A percentile compares a stretch with the other conserved stretches of the same genome.
These are phyloP conservation scores for Carpinus fangiana DNA, from an alignment of 306 rosid genomes.

Conservation along the genomic window DNA sequence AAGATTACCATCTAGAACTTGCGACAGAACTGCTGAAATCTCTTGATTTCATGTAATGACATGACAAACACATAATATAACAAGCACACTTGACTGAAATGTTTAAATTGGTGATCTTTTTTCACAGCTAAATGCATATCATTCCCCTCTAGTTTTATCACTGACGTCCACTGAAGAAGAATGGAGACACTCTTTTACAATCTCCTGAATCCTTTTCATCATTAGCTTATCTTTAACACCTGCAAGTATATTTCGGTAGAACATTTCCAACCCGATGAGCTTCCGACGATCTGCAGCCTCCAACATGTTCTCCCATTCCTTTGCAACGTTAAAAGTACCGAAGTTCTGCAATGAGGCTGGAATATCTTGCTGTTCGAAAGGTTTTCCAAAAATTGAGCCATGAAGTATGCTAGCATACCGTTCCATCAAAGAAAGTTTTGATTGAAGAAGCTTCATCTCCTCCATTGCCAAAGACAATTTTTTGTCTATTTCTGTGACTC, in stretches of 20 bases:
- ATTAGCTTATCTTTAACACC: constrained; percentile 73
- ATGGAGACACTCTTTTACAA: constrained; percentile 62
- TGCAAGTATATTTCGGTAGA: constrained; percentile 63
- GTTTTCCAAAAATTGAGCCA: constrained; percentile 75
- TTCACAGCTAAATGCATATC: neutral
- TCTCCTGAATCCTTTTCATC: constrained; percentile 75
- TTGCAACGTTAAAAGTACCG: constrained; percentile 58
- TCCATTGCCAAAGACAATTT: constrained; percentile 49
- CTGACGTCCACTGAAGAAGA: constrained; percentile 34
- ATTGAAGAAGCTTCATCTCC: constrained; percentile 63
- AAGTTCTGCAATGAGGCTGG: constrained; percentile 54
- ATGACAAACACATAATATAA: neutral
- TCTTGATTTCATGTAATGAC: neutral
- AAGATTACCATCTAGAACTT: neutral
- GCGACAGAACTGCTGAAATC: neutral
- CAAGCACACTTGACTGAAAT: neutral
- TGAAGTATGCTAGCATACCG: constrained; percentile 75
- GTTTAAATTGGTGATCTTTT: neutral
- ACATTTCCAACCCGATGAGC: constrained; percentile 67
- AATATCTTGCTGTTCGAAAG: constrained; percentile 69
- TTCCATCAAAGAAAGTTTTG: constrained; percentile 62
- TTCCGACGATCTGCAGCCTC: constrained; percentile 61
- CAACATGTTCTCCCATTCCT: constrained; percentile 86
- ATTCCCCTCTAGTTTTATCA: neutral
- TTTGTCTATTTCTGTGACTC: constrained; percentile 43